phyloP scores from a whole-genome alignment of 805 yeast species.

The Candida caryicola region DNA sequence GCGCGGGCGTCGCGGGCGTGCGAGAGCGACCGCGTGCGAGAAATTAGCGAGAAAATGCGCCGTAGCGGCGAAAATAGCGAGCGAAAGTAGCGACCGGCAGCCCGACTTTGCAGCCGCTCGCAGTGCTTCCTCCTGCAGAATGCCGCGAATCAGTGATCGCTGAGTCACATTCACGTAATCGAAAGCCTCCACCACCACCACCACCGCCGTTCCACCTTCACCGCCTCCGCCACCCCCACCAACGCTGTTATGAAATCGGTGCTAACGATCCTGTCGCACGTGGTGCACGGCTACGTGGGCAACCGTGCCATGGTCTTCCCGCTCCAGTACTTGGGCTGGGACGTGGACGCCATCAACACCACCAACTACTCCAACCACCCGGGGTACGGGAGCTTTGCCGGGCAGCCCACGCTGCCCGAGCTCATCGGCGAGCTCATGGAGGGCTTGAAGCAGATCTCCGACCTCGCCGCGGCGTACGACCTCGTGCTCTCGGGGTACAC shows the following conservation, averaged over 20 bases:
- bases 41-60: no score
- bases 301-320: constrained; percentile 90
- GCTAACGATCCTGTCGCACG: constrained; percentile 71
- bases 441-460: constrained; percentile 52
- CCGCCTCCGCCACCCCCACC: no score
- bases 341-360: constrained; percentile 85
- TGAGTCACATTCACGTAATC: no score
- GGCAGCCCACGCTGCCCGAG: constrained; percentile 47
- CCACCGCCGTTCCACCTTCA: no score
- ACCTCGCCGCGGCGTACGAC: constrained; percentile 46
- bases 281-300: constrained; percentile 94
- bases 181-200: no score
- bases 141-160: no score
- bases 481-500: constrained; percentile 78
- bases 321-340: constrained; percentile 83
- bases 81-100: no score
- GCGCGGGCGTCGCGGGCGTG: no score
- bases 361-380: constrained; percentile 91
- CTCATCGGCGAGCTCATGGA: constrained; percentile 48
- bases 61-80: no score
- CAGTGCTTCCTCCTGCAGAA: no score
- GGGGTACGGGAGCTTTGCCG: constrained; percentile 72
- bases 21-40: no score
- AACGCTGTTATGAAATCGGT: constrained; percentile 1
- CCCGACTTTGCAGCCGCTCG: no score